Evolutionary conservation across 106 monocot species (phyloP), one percentile per base, ranked within the genome.

Genomic region (Gastrodia elata): DNA sequence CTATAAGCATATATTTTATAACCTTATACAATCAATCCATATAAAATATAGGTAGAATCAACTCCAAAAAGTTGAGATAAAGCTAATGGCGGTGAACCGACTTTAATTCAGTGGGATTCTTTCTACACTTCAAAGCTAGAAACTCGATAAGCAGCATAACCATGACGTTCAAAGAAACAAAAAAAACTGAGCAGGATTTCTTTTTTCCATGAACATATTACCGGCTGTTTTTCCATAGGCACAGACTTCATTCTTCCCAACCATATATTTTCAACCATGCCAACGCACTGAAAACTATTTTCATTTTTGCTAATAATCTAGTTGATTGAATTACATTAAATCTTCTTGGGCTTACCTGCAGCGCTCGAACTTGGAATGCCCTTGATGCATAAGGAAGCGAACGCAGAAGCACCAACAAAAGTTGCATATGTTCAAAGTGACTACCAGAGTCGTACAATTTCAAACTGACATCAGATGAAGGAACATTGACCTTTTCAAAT

Each of bases 381-480:
- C 91, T 84, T 27, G 93, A 83, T 61, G 93, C 93, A 88, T 86
- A 87, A n/a, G 97, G 93, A 80, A 98, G 88, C 39, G 97, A 90
- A 18, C 88, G 88, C 5, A 98, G 97, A 73, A 98, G 93, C 38
- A 98, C 87, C 75, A 93, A 80, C 69, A 98, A 74, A 49, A 98
- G 84, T 72, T 90, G 88, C 25, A 87, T 71, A 77, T 98, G 90
- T 74, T 98, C 97, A 82, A 98, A 91, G 38, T 88, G 86, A 61
- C 93, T 93, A 77, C 90, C 87, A 55, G 88, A 87, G 73, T 93
- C 97, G 85, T 88, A 98, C 8, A 98, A 76, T 68, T 91, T 98
- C 28, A 98, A 69, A 25, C 87, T 82, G 76, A 93, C 97, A 83
- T 98, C 97, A 71, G 79, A 77, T 37, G 90, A 90, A 46, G 88